Base-by-base conservation (phyloP, 352 stramenopile species). In the Pythium oligandrum region DNA sequence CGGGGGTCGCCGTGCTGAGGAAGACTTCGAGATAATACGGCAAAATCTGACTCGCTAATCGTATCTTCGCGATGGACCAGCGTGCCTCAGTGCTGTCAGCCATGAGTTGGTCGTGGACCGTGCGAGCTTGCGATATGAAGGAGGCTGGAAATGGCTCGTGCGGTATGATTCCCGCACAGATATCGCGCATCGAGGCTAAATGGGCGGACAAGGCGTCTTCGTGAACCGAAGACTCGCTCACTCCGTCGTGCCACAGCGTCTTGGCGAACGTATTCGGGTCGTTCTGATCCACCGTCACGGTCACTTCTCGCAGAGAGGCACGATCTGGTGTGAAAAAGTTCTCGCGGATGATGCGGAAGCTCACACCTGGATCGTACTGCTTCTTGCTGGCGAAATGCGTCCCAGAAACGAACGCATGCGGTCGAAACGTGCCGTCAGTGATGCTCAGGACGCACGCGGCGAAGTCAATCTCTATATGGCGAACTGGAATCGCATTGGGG, bases 401-500 rank as follows among this genome's bases (percentile, higher is more conserved):
- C 12, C 73, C 53, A 3, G 70, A 34, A 26, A 83, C 53, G 17
- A 83, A 71, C 10, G 75, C 70, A 5, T 52, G 59, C 0, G 75
- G 78, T 5, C 75, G 83, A 9, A 78, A 71, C 1, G 56, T 64
- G 34, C 78, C 78, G 53, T 89, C 78, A 4, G 75, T 51, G 34
- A 89, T 57, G 4, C 61, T 63, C 12, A 89, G 64, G 4, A 59
- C 53, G 40, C 70, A 70, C 48, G 71, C 71, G 33, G 58, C 51
- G 43, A 84, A 75, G 46, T 89, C 78, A 44, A 89, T 86, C 46
- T 89, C 75, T 3, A 89, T 68, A 50, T 81, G 63, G 11, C 75
- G 78, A 48, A 87, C 52, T 10, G 71, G 60, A 7, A 75, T 40
- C 17, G n/a, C 31, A 44, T 26, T 26, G 17, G 17, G 17, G 17